Evolutionary conservation across 345 rosid genomes (phyloP).

Genomic region (Theobroma cacao): DNA sequence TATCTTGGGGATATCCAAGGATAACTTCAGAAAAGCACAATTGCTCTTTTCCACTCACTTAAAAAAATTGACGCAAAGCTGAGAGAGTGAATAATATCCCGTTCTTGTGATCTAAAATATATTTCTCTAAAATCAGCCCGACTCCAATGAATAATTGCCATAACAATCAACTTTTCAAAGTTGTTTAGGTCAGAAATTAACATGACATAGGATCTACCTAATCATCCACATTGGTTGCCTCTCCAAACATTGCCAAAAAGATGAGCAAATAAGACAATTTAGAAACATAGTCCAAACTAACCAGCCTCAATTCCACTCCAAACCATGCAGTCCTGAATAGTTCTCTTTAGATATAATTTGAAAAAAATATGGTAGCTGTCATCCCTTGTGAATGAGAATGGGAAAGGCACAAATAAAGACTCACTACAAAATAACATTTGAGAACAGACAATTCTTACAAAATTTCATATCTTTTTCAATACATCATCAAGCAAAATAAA

Average conservation of each 20-base stretch:
- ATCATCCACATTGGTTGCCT: background rate
- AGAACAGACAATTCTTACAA: background rate
- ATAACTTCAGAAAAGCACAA: background rate
- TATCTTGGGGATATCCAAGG: background rate
- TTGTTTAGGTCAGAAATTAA: background rate
- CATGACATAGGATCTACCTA: background rate
- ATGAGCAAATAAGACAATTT: background rate
- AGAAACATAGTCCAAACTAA: background rate
- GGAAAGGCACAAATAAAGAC: background rate
- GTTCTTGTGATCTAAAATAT: background rate
- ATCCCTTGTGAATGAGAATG: background rate
- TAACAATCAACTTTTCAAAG: background rate
- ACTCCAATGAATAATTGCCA: background rate
- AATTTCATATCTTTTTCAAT: background rate
- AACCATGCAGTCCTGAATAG: background rate
- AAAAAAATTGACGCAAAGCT: background rate
- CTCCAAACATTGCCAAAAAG: background rate
- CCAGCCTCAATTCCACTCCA: background rate
- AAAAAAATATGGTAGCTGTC: background rate
- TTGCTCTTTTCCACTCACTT: too few relatives aligned
- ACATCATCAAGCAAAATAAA: background rate
- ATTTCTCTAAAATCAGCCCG: background rate
- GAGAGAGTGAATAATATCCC: background rate
- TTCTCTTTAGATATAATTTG: background rate
- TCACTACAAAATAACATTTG: background rate